Conservation (phyloP, 768 basidiomycete species). For the Leccinum variicolor region DNA sequence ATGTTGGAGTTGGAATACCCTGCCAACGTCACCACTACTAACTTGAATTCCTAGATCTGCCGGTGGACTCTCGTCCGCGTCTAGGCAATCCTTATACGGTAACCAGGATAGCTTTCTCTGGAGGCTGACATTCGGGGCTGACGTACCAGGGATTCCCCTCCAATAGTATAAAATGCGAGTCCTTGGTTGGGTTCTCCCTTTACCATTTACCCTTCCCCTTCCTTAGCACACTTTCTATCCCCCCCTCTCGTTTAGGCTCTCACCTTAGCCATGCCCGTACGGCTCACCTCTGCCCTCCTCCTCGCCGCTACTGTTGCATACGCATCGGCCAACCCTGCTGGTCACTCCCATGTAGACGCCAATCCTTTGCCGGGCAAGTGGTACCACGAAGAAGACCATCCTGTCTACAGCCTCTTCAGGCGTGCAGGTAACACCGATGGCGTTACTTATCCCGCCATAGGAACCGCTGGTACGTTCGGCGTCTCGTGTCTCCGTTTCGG, state of each 20-base stretch:
- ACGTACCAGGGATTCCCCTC: conserved; percentile 19
- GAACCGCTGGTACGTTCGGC: conserved; percentile 49
- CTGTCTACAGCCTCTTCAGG: conserved; percentile 59
- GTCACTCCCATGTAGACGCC: conserved; percentile 17
- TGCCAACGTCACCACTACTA: not conserved
- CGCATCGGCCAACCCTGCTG: conserved; percentile 18
- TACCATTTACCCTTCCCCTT: conserved; percentile 6
- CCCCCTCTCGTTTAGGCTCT: conserved; percentile 42
- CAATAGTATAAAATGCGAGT: conserved; percentile 26
- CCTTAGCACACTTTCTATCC: conserved; percentile 18
- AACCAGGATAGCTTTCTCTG: conserved; percentile 17
- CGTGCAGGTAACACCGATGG: conserved; percentile 47
- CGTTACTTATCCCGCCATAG: conserved; percentile 49
- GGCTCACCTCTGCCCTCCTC: conserved; percentile 23
- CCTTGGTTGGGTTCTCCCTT: not conserved
- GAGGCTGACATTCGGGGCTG: conserved; percentile 19
- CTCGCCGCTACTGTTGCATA: conserved; percentile 22
- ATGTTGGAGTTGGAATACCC: not conserved
- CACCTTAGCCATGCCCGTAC: conserved; percentile 21
- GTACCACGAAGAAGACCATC: conserved; percentile 63
- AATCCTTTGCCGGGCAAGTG: conserved; percentile 39
- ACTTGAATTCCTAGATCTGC: conserved; percentile 8
- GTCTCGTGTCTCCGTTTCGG: not conserved
- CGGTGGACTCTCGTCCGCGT: not conserved
- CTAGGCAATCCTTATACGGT: conserved; percentile 12